phyloP scores from a whole-genome alignment of 106 monocot genomes.

The Triglochin maritima region DNA sequence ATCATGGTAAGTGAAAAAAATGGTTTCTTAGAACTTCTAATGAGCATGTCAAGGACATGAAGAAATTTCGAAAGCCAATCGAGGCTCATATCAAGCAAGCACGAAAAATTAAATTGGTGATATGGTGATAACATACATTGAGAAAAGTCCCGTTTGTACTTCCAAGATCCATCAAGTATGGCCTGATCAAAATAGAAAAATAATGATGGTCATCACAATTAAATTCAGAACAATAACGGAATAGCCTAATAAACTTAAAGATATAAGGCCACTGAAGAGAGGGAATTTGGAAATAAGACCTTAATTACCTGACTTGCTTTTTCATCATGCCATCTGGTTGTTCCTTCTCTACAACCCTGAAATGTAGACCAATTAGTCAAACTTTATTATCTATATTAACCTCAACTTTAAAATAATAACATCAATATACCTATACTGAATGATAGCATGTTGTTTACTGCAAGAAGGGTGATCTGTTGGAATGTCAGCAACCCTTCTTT shows the following conservation, averaged over 20 bases:
- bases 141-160: conserved; percentile 93
- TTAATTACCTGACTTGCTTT: conserved; percentile 66
- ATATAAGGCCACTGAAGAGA: too few relatives aligned
- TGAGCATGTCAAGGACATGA: too few relatives aligned
- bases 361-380: conserved; percentile 2
- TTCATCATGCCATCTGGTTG: conserved; percentile 62
- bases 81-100: too few relatives aligned
- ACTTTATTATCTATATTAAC: too few relatives aligned
- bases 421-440: conserved; percentile 61
- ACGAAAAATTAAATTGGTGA: too few relatives aligned
- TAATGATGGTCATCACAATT: neutral
- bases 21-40: too few relatives aligned
- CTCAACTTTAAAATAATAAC: too few relatives aligned
- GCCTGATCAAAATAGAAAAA: conserved; percentile 35
- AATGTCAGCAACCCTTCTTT: conserved; percentile 90
- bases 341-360: conserved; percentile 73
- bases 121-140: conserved; percentile 50
- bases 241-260: neutral
- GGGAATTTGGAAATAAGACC: neutral
- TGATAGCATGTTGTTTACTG: conserved; percentile 96
- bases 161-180: conserved; percentile 97
- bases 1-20: too few relatives aligned
- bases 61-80: too few relatives aligned
- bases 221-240: neutral
- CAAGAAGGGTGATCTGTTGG: conserved; percentile 98